These are phyloP conservation scores for Stentor coeruleus DNA, from an alignment of 73 alveolate genomes.

Conservation along the genomic window DNA sequence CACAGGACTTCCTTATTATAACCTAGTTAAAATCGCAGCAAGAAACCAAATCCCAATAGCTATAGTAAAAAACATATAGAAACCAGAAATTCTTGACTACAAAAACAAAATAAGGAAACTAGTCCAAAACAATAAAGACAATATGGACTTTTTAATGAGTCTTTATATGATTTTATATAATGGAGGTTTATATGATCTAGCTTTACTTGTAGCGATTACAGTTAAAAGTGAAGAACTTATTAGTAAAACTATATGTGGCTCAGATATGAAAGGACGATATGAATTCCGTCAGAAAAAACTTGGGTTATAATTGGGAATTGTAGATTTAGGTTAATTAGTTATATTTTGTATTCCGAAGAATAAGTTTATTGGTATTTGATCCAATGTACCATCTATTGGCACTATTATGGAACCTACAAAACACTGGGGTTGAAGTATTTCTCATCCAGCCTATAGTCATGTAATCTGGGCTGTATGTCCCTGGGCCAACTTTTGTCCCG, in stretches of 20 bases:
- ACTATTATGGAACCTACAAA: not conserved
- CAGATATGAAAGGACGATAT: no score
- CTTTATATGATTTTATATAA: no score
- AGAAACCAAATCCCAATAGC: not conserved
- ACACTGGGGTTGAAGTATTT: not conserved
- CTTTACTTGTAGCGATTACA: not conserved
- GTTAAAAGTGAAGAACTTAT: not conserved
- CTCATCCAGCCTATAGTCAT: not conserved
- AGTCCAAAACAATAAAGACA: not conserved
- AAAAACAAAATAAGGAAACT: not conserved
- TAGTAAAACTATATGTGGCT: no score
- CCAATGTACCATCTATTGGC: not conserved
- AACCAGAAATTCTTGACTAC: not conserved
- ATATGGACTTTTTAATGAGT: no score
- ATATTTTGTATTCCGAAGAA: no score
- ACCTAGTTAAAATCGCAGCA: not conserved
- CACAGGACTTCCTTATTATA: not conserved
- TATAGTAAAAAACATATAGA: not conserved
- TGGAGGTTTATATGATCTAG: no score
- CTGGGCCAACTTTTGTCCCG: conserved; percentile 2
- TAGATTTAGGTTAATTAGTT: no score
- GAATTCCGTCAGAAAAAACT: no score
- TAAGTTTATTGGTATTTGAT: not conserved
- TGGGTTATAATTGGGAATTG: no score
- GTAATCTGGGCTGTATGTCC: not conserved